Conservation (phyloP, 345 rosid genomes). For the Cardamine resedifolia region DNA sequence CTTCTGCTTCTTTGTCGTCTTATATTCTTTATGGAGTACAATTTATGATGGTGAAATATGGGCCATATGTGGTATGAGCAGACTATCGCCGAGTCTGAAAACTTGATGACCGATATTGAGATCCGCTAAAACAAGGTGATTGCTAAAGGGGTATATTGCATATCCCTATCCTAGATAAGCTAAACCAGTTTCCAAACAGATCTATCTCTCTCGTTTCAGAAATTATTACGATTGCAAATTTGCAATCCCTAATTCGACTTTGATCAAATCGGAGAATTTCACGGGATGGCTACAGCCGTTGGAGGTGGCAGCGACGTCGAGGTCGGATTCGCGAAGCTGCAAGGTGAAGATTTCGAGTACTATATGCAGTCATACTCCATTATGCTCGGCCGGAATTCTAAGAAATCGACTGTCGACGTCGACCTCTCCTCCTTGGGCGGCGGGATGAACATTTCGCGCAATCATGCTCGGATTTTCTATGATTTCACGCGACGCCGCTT, state of each 20-base stretch:
- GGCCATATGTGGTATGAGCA: no score
- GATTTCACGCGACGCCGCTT: conserved; percentile 97
- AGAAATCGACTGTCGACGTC: conserved; percentile 93
- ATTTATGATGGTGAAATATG: no score
- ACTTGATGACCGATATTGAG: no score
- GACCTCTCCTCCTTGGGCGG: conserved; percentile 95
- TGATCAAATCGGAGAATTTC: not conserved
- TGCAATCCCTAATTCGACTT: conserved; percentile 20
- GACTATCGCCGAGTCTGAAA: no score
- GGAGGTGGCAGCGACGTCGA: conserved; percentile 80
- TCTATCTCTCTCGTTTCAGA: not conserved
- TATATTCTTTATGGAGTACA: no score
- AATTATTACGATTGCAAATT: conserved; percentile 6
- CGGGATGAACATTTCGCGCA: conserved; percentile 95
- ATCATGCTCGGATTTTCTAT: conserved; percentile 91
- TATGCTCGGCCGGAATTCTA: conserved; percentile 89
- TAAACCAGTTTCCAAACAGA: conserved; percentile 28
- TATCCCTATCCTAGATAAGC: no score
- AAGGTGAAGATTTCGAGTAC: conserved; percentile 97
- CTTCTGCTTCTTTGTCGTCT: no score
- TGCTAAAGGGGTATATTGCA: no score
- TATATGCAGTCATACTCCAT: conserved; percentile 98
- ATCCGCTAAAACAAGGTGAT: no score
- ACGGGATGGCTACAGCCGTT: conserved; percentile 52
- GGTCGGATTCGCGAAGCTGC: conserved; percentile 97